Percentiles rank a stretch among this genome's conserved stretches.
These are phyloP conservation scores for Sporobolomyces roseus DNA, from an alignment of 768 basidiomycete species.

Conservation along the genomic window DNA sequence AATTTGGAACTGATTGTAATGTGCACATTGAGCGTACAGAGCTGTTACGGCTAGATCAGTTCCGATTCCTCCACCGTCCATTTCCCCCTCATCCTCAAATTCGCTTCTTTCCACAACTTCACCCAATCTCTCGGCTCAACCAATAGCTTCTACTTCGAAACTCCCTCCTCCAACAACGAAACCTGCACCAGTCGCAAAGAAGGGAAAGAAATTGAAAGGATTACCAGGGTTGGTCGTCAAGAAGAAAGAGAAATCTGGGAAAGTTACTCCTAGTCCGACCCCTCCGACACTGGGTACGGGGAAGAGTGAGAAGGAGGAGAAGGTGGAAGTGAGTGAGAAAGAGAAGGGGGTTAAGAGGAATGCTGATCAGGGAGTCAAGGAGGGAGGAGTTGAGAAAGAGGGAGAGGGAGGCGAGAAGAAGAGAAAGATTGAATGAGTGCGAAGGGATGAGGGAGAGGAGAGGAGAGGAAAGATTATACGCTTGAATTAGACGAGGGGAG, in stretches of 20 bases:
- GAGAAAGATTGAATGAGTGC: not conserved
- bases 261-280: not conserved
- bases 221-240: constrained; percentile 12
- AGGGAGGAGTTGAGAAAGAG: too few species aligned
- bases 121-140: too few species aligned
- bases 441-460: not conserved
- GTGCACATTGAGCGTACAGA: not conserved
- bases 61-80: not conserved
- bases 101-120: too few species aligned
- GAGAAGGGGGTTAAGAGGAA: not conserved
- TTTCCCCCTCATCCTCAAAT: not conserved
- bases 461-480: too few species aligned
- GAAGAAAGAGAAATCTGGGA: not conserved
- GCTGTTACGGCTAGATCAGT: not conserved
- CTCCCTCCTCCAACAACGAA: not conserved
- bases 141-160: not conserved
- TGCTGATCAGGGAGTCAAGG: not conserved
- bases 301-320: too few species aligned
- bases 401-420: not conserved
- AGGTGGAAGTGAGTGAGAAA: not conserved
- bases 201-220: constrained; percentile 1
- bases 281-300: not conserved
- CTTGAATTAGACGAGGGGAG: too few species aligned
- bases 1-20: not conserved
- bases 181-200: not conserved